phyloP scores from a whole-genome alignment of 2,329 filamentous ascomycete species.

The Diaporthe vexans region DNA sequence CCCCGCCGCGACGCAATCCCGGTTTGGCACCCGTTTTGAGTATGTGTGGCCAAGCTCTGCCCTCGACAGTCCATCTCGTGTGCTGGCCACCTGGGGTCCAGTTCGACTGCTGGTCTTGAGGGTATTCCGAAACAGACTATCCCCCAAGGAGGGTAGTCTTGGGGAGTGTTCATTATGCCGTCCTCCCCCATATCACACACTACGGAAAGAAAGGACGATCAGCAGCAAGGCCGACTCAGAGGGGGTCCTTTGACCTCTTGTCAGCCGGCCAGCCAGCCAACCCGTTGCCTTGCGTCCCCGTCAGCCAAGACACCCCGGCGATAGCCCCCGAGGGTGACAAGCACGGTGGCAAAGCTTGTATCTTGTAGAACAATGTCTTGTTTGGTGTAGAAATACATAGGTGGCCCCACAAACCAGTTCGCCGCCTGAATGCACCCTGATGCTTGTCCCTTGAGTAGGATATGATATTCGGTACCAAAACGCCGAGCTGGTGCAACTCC shows the following conservation, averaged over 20 bases:
- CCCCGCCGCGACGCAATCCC: slow-evolving; percentile 28
- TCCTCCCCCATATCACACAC: neutral
- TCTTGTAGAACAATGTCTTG: neutral
- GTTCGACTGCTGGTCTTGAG: slow-evolving; percentile 1
- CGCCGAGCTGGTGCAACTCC: slow-evolving; percentile 28
- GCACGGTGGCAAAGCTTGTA: slow-evolving; percentile 9
- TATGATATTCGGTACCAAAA: slow-evolving; percentile 32
- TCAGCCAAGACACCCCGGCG: slow-evolving; percentile 15
- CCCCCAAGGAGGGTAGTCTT: neutral
- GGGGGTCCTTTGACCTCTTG: neutral
- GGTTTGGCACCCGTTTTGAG: slow-evolving; percentile 34
- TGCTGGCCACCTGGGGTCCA: slow-evolving; percentile 26
- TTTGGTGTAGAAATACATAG: slow-evolving; percentile 4
- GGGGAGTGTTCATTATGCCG: neutral
- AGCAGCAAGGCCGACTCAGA: neutral
- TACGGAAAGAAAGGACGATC: neutral
- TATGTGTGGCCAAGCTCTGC: slow-evolving; percentile 30
- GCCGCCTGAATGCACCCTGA: slow-evolving; percentile 29
- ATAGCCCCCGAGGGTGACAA: neutral
- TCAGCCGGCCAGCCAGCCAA: neutral
- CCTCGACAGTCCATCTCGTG: neutral
- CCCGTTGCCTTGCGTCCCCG: neutral
- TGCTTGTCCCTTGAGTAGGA: slow-evolving; percentile 18
- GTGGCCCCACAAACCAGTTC: slow-evolving; percentile 15
- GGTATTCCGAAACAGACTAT: slow-evolving; percentile 32